Evolutionary conservation across 129 eudicot species (phyloP).

Genomic region (Calendula officinalis): DNA sequence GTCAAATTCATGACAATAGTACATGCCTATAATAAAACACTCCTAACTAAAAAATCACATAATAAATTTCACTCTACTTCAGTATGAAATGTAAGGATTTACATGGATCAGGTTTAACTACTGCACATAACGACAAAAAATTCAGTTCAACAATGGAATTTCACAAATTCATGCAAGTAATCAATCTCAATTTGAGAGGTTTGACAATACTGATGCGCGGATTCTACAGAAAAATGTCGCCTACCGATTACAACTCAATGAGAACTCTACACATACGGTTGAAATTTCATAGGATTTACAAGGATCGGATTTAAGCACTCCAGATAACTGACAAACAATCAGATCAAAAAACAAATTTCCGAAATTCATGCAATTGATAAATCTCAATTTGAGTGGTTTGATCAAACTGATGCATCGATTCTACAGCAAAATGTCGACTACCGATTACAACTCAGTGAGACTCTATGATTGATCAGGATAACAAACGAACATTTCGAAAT

Average conservation of each 20-base stretch:
- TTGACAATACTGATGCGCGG: too few species aligned
- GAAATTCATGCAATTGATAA: not conserved
- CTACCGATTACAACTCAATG: too few species aligned
- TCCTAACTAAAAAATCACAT: too few species aligned
- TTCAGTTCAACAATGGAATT: too few species aligned
- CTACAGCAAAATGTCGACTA: not conserved
- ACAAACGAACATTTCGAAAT: not conserved
- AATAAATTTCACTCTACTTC: not conserved
- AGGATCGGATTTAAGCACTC: not conserved
- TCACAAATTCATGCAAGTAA: too few species aligned
- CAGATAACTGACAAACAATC: not conserved
- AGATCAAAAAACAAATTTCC: not conserved
- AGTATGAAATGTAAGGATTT: too few species aligned
- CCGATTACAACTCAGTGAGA: not conserved
- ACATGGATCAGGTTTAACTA: too few species aligned
- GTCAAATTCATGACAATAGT: not conserved
- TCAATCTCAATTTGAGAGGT: too few species aligned
- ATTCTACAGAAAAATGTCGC: too few species aligned
- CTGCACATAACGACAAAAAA: too few species aligned
- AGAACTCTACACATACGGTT: too few species aligned
- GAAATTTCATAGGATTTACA: too few species aligned
- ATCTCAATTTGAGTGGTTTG: slow-evolving; percentile 6
- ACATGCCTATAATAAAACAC: not conserved
- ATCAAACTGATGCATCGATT: not conserved
- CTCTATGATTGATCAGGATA: not conserved